These are phyloP conservation scores for Lomentospora prolificans DNA, from an alignment of 2,329 filamentous ascomycete species.

Conservation along the genomic window DNA sequence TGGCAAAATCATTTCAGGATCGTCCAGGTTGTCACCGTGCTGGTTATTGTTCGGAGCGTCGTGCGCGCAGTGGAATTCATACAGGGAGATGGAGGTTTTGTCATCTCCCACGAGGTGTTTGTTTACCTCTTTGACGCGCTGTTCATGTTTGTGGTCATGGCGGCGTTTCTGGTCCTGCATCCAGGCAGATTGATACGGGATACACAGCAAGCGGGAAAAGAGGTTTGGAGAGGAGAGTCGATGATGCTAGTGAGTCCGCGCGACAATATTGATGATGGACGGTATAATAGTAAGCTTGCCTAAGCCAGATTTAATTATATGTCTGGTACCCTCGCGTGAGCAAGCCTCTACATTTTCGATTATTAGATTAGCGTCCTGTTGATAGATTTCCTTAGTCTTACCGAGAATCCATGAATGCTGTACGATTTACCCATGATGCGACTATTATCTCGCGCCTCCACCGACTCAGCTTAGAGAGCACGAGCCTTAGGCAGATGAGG, in stretches of 20 bases:
- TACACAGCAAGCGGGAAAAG: not conserved
- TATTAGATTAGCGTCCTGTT: too few relatives aligned
- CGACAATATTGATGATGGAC: too few relatives aligned
- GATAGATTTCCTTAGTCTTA: too few relatives aligned
- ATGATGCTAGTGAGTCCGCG: not conserved
- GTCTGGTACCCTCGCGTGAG: too few relatives aligned
- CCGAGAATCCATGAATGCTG: too few relatives aligned
- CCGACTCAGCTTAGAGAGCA: too few relatives aligned
- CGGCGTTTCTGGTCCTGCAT: not conserved
- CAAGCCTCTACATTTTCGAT: too few relatives aligned
- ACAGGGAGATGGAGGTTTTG: slow-evolving; percentile 22
- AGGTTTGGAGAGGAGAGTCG: not conserved
- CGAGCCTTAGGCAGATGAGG: too few relatives aligned
- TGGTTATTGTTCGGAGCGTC: slow-evolving; percentile 31
- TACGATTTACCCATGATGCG: too few relatives aligned
- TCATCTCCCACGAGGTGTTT: slow-evolving; percentile 24
- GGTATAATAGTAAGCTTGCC: too few relatives aligned
- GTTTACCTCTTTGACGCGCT: slow-evolving; percentile 28
- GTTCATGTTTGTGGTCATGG: slow-evolving; percentile 19
- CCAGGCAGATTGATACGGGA: not conserved
- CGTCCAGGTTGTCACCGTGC: slow-evolving; percentile 18
- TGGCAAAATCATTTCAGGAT: slow-evolving; percentile 20
- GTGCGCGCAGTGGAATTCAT: slow-evolving; percentile 33
- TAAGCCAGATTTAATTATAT: not conserved
- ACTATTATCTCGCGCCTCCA: too few relatives aligned